Percentiles rank a stretch among this genome's conserved stretches.
Conservation (phyloP, 768 basidiomycete species). For the Pisolithus microcarpus region DNA sequence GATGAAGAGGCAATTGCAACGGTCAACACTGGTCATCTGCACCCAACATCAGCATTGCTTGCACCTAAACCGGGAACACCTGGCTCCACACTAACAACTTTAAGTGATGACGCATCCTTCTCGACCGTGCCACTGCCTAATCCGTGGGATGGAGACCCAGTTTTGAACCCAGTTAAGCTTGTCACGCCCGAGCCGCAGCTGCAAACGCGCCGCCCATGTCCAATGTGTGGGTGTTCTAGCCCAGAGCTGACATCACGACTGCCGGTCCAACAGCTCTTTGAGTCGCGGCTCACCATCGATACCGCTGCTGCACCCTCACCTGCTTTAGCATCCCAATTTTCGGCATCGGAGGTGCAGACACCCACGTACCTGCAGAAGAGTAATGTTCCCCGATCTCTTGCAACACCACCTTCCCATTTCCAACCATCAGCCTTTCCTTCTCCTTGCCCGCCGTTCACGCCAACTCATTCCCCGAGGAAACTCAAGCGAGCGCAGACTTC, state of each 20-base stretch:
- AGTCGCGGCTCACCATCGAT: neutral
- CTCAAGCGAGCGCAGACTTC: neutral
- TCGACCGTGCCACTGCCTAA: neutral
- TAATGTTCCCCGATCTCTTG: neutral
- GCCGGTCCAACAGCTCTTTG: neutral
- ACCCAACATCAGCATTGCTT: neutral
- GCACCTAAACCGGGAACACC: neutral
- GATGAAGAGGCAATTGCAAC: neutral
- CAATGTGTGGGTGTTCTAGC: neutral
- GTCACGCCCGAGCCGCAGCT: neutral
- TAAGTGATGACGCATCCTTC: slow-evolving; percentile 13
- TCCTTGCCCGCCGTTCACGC: neutral
- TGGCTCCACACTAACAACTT: slow-evolving; percentile 7
- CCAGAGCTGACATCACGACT: neutral
- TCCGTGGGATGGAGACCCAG: neutral
- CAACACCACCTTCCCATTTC: neutral
- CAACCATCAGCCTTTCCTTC: neutral
- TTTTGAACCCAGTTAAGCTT: neutral
- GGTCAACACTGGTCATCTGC: neutral
- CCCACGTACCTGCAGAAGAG: neutral
- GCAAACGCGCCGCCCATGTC: neutral
- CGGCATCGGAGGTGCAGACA: neutral
- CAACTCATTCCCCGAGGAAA: neutral
- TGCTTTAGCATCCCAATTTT: neutral
- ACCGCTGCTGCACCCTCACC: neutral